phyloP scores from a whole-genome alignment of 1,284 basidiomycete genomes.

The Puccinia coronata region DNA sequence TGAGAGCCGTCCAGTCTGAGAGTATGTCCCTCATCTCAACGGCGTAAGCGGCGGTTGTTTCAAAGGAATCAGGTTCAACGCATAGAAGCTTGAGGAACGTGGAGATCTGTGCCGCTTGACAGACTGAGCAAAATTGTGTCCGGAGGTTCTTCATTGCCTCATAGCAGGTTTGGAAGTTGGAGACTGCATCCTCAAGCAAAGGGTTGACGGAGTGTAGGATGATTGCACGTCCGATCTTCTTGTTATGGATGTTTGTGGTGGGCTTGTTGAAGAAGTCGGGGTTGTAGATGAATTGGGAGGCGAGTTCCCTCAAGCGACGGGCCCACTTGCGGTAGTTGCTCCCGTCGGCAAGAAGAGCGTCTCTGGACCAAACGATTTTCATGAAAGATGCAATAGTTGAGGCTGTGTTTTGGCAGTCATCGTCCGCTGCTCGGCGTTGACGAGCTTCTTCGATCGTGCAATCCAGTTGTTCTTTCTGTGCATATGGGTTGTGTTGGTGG shows the following conservation, averaged over 20 bases:
- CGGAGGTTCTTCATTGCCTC: not conserved
- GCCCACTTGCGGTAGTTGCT: not conserved
- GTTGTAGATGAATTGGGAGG: not conserved
- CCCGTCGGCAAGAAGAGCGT: not conserved
- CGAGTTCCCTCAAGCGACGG: not conserved
- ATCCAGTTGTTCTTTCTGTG: too few species aligned
- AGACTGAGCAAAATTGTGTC: not conserved
- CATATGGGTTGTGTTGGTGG: too few species aligned
- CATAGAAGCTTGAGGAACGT: not conserved
- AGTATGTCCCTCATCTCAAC: not conserved
- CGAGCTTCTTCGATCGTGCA: too few species aligned
- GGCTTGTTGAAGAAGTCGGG: conserved; percentile 9
- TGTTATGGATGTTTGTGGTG: too few species aligned
- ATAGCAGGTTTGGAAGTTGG: not conserved
- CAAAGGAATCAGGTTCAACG: not conserved
- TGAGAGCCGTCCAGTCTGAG: not conserved
- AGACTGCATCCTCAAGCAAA: not conserved
- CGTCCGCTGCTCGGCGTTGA: too few species aligned
- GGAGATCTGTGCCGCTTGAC: not conserved
- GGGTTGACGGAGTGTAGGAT: not conserved
- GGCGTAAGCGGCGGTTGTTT: not conserved
- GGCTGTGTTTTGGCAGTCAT: too few species aligned
- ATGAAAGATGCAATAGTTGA: too few species aligned
- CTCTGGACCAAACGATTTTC: too few species aligned
- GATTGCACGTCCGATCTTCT: too few species aligned